Evolutionary conservation across 441 rosid genomes (phyloP).

Genomic region (Cnidoscolus chayamansa): DNA sequence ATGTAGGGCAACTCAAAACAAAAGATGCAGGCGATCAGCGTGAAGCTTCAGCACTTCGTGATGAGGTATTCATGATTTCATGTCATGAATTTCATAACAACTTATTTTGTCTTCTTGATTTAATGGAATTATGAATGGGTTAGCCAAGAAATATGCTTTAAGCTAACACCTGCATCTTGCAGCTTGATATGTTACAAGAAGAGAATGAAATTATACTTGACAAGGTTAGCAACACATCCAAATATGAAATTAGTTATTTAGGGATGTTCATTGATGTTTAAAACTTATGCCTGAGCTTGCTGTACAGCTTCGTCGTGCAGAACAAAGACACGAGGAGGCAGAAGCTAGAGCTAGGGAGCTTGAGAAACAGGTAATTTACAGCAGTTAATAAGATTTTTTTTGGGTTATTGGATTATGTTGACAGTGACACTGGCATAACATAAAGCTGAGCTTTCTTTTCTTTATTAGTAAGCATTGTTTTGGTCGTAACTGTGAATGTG

Average conservation of each 20-base stretch:
- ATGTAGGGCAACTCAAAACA: slow-evolving; percentile 39
- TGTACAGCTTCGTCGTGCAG: slow-evolving; percentile 51
- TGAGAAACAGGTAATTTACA: slow-evolving; percentile 76
- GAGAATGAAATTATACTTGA: slow-evolving; percentile 63
- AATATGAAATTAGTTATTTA: slow-evolving; percentile 3
- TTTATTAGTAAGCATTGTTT: neutral
- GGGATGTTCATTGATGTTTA: slow-evolving; percentile 8
- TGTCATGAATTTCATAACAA: slow-evolving; percentile 17
- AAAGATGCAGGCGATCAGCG: slow-evolving; percentile 61
- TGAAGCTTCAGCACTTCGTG: slow-evolving; percentile 94
- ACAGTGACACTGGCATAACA: neutral
- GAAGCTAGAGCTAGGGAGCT: slow-evolving; percentile 93
- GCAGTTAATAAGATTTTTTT: neutral
- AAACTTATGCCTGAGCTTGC: slow-evolving; percentile 16
- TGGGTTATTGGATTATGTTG: neutral
- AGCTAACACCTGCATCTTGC: slow-evolving; percentile 34
- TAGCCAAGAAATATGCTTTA: slow-evolving; percentile 11
- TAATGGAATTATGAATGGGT: neutral
- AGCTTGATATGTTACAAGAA: slow-evolving; percentile 89
- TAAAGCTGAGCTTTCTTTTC: neutral
- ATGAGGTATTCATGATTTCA: slow-evolving; percentile 50
- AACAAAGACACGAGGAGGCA: slow-evolving; percentile 61
- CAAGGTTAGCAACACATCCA: slow-evolving; percentile 38
- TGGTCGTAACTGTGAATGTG: neutral
- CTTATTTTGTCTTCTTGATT: neutral